Conservation (phyloP, 768 basidiomycete species). For the Chiua virens region DNA sequence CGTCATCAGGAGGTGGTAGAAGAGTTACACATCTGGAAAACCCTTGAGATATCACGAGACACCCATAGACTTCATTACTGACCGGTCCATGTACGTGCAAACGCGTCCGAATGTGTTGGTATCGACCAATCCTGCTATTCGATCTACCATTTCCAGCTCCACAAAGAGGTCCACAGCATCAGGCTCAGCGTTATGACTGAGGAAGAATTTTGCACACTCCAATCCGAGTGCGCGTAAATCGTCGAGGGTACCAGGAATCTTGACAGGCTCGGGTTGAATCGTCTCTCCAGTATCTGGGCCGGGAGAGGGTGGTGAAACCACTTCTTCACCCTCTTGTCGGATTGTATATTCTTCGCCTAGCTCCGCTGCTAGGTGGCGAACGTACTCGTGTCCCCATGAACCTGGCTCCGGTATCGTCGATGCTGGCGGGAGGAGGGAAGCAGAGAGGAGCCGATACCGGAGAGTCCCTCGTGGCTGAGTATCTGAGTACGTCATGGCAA, state of each 20-base stretch:
- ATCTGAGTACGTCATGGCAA: constrained; percentile 99
- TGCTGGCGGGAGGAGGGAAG: constrained; percentile 61
- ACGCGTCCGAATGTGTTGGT: constrained; percentile 86
- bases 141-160: constrained; percentile 87
- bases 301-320: constrained; percentile 15
- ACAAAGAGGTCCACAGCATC: constrained; percentile 96
- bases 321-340: constrained; percentile 58
- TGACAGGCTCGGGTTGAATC: constrained; percentile 33
- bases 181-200: constrained; percentile 94
- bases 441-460: constrained; percentile 84
- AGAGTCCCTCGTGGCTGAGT: constrained; percentile 96
- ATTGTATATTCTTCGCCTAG: constrained; percentile 88
- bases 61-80: constrained; percentile 23
- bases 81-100: constrained; percentile 96
- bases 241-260: constrained; percentile 55
- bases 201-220: constrained; percentile 85
- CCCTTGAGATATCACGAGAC: constrained; percentile 1
- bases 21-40: constrained; percentile 75
- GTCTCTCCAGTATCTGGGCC: constrained; percentile 30
- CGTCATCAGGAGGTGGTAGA: constrained; percentile 90
- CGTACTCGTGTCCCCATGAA: constrained; percentile 99
- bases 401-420: constrained; percentile 84
- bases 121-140: constrained; percentile 77
- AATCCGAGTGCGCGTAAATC: constrained; percentile 76
- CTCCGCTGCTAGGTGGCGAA: constrained; percentile 94